Conservation (phyloP, 1,284 basidiomycete genomes). For the Ustilago loliicola region DNA sequence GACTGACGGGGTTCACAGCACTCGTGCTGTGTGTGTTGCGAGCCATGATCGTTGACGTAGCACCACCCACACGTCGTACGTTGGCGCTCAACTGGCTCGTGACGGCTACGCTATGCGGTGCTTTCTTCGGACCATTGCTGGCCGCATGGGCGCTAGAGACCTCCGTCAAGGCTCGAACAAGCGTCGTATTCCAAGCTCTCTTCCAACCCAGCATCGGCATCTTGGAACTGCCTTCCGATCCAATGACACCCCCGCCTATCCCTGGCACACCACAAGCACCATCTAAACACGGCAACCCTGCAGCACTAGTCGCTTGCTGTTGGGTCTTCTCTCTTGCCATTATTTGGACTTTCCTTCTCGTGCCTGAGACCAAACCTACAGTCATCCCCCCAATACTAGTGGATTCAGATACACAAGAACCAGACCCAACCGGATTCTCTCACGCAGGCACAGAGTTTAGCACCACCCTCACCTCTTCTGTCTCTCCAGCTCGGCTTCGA, state of each 20-base stretch:
- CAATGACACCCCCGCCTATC: conserved; percentile 25
- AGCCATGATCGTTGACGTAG: conserved; percentile 48
- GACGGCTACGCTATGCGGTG: conserved; percentile 43
- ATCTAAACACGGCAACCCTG: conserved; percentile 49
- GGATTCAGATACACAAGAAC: background rate
- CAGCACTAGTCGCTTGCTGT: conserved; percentile 39
- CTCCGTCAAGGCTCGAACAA: conserved; percentile 27
- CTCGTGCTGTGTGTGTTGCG: conserved; percentile 42
- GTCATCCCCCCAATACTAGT: background rate
- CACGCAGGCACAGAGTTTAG: background rate
- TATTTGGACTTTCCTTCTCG: conserved; percentile 29
- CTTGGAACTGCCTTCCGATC: conserved; percentile 34
- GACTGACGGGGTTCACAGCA: conserved; percentile 41
- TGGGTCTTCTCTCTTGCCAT: conserved; percentile 45
- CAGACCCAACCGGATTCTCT: background rate
- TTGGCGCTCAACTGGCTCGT: conserved; percentile 47
- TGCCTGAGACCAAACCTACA: conserved; percentile 46
- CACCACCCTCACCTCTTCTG: background rate
- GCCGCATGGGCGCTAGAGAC: conserved; percentile 48
- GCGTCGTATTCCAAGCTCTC: background rate
- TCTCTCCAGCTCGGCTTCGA: conserved; percentile 24
- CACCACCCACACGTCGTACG: conserved; percentile 38
- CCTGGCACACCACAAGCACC: conserved; percentile 27
- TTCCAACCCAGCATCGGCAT: background rate
- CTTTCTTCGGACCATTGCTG: conserved; percentile 43